Base-by-base conservation (phyloP, 1,284 basidiomycete genomes). In the Ceratobasidium sp. region DNA sequence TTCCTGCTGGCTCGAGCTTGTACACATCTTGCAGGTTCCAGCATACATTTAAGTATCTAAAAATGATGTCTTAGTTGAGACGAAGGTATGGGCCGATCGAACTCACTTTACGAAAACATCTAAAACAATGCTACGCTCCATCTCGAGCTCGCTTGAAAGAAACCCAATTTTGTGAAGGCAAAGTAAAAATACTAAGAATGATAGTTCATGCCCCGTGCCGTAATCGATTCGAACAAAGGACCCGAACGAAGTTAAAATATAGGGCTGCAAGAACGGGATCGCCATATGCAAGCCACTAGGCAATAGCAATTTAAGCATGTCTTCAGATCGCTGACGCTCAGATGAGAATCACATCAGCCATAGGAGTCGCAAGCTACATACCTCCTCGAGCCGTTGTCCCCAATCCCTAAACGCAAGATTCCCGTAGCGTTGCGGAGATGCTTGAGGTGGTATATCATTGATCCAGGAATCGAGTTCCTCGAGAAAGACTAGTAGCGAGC, bases 141-240 rank as follows among this genome's bases (percentile, higher is more conserved):
- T 75, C 77, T 76, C 81, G 33, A 23, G 23, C 6, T 74, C 46
- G 59, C 26, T 64, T 20, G 70, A 17, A 33, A 74, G 59, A 28
- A 78, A 64, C 23, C 70, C 70, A 17, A 74, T 62, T 40, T 64
- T 74, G 48, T 74, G 80, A 74, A 95, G 87, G 80, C 89, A 89
- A 28, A 92, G 89, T 26, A 98, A 87, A 79, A 94, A 93, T n/a
- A 96, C 85, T 7, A 90, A 90, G 83, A 98, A 98, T 0, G 94
- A 92, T 0, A 94, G 89, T 86, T 99, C 97, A 83, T 99, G 97
- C 0, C 97, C 97, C 0, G 96, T 96, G 0, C 97, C 98, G 83
- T 99, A 99, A 86, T 99, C 97, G 85, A 99, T 92, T 61, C 97
- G 91, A 3, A 90, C 89, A 81, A 96, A 95, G 13, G 95, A 97